phyloP scores from a whole-genome alignment of 768 basidiomycete genomes.

The Suillus weaverae region DNA sequence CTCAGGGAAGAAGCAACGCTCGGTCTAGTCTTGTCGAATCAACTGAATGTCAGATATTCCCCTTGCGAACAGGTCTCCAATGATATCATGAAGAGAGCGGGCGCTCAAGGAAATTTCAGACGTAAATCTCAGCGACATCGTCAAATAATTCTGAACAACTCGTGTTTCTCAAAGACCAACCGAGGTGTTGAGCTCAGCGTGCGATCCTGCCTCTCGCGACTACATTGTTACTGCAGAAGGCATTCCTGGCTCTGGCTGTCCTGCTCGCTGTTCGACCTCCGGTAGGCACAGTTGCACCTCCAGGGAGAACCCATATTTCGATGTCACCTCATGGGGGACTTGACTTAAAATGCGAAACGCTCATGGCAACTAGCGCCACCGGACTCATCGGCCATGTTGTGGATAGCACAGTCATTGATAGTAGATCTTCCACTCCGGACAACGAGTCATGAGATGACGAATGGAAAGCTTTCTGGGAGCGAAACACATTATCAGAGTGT shows the following conservation, averaged over 20 bases:
- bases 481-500: constrained; percentile 41
- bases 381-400: constrained; percentile 27
- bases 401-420: constrained; percentile 23
- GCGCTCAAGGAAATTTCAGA: neutral
- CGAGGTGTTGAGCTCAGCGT: constrained; percentile 74
- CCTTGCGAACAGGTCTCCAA: no score
- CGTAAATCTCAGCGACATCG: constrained; percentile 14
- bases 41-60: no score
- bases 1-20: no score
- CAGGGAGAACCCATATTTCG: no score
- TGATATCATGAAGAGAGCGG: no score
- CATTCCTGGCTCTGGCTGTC: constrained; percentile 22
- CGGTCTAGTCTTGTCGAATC: no score
- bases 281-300: neutral
- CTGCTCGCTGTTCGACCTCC: neutral
- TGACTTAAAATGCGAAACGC: constrained; percentile 7
- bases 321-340: neutral
- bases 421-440: constrained; percentile 29
- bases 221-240: constrained; percentile 70
- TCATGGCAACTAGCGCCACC: constrained; percentile 31
- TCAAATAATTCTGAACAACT: constrained; percentile 32
- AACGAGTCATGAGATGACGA: constrained; percentile 38
- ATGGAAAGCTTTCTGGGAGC: constrained; percentile 49
- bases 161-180: constrained; percentile 68
- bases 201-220: constrained; percentile 60